Evolutionary conservation across 169 alveolate genomes (phyloP).

Genomic region (Eimeria acervulina): DNA sequence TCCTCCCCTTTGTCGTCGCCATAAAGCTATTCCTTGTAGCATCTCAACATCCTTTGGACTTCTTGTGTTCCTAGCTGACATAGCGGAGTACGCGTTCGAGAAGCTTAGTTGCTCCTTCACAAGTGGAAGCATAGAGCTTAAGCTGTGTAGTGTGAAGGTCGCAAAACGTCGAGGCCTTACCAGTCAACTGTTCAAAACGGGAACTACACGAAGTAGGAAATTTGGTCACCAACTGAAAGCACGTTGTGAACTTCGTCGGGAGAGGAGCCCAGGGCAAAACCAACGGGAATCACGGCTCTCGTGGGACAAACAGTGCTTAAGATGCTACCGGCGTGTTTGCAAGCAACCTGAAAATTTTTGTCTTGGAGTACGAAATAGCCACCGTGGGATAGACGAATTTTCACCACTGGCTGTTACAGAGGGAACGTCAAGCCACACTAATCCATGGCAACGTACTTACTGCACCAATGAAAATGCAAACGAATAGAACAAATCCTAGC

Average conservation of each 20-base stretch:
- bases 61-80: not conserved
- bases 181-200: not conserved
- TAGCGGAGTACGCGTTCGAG: not conserved
- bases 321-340: not conserved
- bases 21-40: too few species aligned
- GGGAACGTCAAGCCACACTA: not conserved
- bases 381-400: not conserved
- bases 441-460: not conserved
- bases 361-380: not conserved
- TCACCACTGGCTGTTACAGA: not conserved
- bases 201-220: not conserved
- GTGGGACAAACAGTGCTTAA: not conserved
- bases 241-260: not conserved
- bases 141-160: not conserved
- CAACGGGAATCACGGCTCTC: not conserved
- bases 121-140: not conserved
- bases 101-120: not conserved
- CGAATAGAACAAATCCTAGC: not conserved
- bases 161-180: not conserved
- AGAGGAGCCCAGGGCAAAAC: not conserved
- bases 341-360: not conserved
- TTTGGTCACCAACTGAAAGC: not conserved
- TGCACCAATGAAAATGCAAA: not conserved
- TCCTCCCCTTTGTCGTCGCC: too few species aligned
- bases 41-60: not conserved